Conservation (phyloP, 495 filamentous ascomycete species). For the Parmelia sp. region DNA sequence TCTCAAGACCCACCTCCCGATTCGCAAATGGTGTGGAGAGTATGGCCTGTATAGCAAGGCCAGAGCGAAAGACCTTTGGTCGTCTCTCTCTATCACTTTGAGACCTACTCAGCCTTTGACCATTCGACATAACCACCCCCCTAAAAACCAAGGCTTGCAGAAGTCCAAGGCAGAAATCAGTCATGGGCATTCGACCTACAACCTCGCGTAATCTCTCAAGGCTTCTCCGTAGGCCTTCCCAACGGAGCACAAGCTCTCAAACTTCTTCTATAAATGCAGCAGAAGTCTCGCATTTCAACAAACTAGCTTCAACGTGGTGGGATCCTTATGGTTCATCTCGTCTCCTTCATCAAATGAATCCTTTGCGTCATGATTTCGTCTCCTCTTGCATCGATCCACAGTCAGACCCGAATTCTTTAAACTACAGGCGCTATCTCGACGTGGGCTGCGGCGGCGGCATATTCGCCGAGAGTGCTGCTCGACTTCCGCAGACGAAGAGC, state of each 20-base stretch:
- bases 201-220: slow-evolving; percentile 10
- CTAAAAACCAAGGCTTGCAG: not conserved
- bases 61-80: not conserved
- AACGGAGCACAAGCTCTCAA: slow-evolving; percentile 26
- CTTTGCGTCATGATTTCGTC: slow-evolving; percentile 91
- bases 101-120: not conserved
- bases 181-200: slow-evolving; percentile 13
- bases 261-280: slow-evolving; percentile 70
- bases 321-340: slow-evolving; percentile 89
- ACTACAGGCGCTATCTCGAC: slow-evolving; percentile 66
- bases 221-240: slow-evolving; percentile 8
- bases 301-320: slow-evolving; percentile 93
- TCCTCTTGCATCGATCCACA: slow-evolving; percentile 54
- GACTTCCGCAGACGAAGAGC: slow-evolving; percentile 53
- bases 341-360: slow-evolving; percentile 96
- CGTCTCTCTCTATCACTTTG: not conserved
- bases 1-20: not conserved
- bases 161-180: not conserved
- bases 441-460: slow-evolving; percentile 96
- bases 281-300: slow-evolving; percentile 90
- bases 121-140: not conserved
- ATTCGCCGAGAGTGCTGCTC: slow-evolving; percentile 85
- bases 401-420: slow-evolving; percentile 11
- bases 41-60: not conserved
- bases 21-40: not conserved